These are phyloP conservation scores for Aspergillus intermedius DNA, from an alignment of 2,329 filamentous ascomycete genomes.

Conservation along the genomic window DNA sequence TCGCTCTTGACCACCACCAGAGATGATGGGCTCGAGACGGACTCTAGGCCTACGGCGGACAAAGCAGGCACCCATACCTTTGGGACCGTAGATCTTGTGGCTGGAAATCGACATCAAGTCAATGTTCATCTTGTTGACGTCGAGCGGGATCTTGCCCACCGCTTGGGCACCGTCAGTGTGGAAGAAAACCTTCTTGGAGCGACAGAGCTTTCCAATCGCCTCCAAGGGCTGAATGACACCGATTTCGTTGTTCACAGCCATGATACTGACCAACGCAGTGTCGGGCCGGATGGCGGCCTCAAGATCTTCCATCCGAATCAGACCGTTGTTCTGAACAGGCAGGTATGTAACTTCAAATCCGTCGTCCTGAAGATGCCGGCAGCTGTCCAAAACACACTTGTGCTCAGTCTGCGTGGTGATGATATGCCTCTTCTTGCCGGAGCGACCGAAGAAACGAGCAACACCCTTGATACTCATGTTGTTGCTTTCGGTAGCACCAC, in stretches of 20 bases:
- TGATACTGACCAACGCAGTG: slow-evolving; percentile 88
- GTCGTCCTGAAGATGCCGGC: slow-evolving; percentile 91
- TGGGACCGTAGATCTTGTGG: slow-evolving; percentile 98
- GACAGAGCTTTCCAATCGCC: slow-evolving; percentile 87
- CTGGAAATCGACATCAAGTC: slow-evolving; percentile 98
- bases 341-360: slow-evolving; percentile 97
- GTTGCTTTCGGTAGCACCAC: slow-evolving; percentile 95
- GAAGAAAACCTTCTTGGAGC: slow-evolving; percentile 92
- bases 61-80: slow-evolving; percentile 94
- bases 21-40: slow-evolving; percentile 91
- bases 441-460: slow-evolving; percentile 85
- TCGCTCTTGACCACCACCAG: slow-evolving; percentile 90
- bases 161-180: slow-evolving; percentile 95
- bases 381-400: slow-evolving; percentile 97
- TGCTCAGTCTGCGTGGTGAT: slow-evolving; percentile 97
- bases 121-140: slow-evolving; percentile 96
- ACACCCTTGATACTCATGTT: slow-evolving; percentile 99
- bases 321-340: slow-evolving; percentile 78
- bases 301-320: slow-evolving; percentile 75
- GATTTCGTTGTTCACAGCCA: slow-evolving; percentile 99
- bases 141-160: slow-evolving; percentile 94
- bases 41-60: slow-evolving; percentile 88
- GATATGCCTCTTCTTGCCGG: slow-evolving; percentile 96
- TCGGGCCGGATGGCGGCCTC: slow-evolving; percentile 86
- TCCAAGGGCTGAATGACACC: slow-evolving; percentile 96